phyloP scores from a whole-genome alignment of 2,329 filamentous ascomycete genomes.

The Metarhizium robertsii region DNA sequence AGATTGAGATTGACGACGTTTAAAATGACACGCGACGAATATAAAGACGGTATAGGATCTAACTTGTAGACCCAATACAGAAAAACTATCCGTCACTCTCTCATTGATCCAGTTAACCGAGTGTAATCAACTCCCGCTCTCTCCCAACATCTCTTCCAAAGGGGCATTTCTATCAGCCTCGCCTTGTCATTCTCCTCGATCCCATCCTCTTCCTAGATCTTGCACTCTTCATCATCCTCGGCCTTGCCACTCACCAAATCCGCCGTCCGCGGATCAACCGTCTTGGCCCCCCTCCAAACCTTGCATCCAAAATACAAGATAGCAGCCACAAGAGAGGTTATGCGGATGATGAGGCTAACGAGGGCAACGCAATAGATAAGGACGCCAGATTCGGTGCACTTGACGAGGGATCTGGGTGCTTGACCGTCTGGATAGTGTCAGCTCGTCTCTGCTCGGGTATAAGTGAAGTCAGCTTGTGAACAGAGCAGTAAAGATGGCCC shows the following conservation, averaged over 20 bases:
- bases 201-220: conserved; percentile 33
- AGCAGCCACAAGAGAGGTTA: conserved; percentile 20
- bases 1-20: conserved; percentile 44
- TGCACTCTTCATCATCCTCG: conserved; percentile 51
- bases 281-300: conserved; percentile 49
- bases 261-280: conserved; percentile 43
- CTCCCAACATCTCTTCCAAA: conserved; percentile 27
- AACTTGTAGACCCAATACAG: too few relatives aligned
- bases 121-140: conserved; percentile 22
- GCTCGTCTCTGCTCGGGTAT: background rate
- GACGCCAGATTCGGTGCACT: conserved; percentile 49
- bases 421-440: conserved; percentile 25
- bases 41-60: background rate
- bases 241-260: conserved; percentile 54
- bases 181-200: conserved; percentile 34
- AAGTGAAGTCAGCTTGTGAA: too few relatives aligned
- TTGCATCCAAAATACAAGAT: conserved; percentile 54
- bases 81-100: too few relatives aligned
- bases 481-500: conserved; percentile 34
- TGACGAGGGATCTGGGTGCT: conserved; percentile 39
- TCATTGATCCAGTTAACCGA: background rate
- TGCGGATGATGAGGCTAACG: conserved; percentile 36
- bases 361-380: conserved; percentile 43
- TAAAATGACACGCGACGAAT: conserved; percentile 5
- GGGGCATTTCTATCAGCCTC: conserved; percentile 25